These are phyloP conservation scores for Phanerochaete sordida DNA, from an alignment of 768 basidiomycete species.

Conservation along the genomic window DNA sequence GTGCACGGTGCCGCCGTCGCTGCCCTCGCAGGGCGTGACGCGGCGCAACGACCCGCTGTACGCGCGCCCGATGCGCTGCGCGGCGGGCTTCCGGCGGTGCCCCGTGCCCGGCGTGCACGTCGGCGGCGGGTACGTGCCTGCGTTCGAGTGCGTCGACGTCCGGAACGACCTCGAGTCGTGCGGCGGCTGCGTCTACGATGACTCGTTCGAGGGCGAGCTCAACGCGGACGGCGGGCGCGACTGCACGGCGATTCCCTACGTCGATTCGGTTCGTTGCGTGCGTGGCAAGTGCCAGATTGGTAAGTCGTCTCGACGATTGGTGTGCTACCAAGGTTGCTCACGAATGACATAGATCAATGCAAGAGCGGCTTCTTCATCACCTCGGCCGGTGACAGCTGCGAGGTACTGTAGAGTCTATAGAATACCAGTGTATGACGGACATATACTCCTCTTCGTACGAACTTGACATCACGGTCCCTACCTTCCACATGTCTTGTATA, in stretches of 20 bases:
- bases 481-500: background rate
- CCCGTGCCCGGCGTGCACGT: constrained; percentile 7
- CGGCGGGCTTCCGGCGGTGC: constrained; percentile 11
- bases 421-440: no score
- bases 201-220: constrained; percentile 15
- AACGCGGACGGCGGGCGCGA: constrained; percentile 35
- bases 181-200: constrained; percentile 20
- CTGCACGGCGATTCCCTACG: constrained; percentile 40
- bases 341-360: background rate
- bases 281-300: constrained; percentile 35
- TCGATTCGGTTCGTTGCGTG: constrained; percentile 33
- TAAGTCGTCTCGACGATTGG: constrained; percentile 18
- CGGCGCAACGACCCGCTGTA: background rate
- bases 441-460: no score
- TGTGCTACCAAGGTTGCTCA: background rate
- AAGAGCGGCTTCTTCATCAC: background rate
- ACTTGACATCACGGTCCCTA: no score
- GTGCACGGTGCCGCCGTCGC: background rate
- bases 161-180: constrained; percentile 20
- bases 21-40: background rate
- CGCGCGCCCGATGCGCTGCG: constrained; percentile 2
- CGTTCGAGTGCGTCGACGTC: constrained; percentile 19
- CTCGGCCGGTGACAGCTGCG: background rate
- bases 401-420: background rate
- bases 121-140: background rate